Percentiles rank a stretch among this genome's conserved stretches.
phyloP scores from a whole-genome alignment of 2,329 filamentous ascomycete species.

The Cercospora sojina region DNA sequence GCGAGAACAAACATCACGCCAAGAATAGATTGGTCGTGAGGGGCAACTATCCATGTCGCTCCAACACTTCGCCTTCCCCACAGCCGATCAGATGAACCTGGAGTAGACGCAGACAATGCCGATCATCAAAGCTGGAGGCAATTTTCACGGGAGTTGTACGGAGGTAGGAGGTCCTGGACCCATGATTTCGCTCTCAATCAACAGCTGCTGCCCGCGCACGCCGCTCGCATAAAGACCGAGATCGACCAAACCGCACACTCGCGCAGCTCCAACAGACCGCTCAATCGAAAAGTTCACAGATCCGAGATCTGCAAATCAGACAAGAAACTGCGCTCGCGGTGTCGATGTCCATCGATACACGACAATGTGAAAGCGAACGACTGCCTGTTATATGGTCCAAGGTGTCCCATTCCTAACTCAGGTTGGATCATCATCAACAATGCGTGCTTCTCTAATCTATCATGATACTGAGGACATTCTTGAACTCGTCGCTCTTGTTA shows the following conservation, averaged over 20 bases:
- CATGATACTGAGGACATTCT: slow-evolving; percentile 11
- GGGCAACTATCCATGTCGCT: neutral
- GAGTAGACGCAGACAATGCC: neutral
- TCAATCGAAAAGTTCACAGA: neutral
- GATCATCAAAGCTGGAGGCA: neutral
- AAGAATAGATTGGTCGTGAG: neutral
- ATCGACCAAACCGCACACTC: neutral
- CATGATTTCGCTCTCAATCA: neutral
- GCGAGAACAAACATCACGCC: neutral
- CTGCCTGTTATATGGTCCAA: neutral
- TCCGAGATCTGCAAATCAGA: neutral
- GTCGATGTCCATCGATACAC: neutral
- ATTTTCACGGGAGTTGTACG: neutral
- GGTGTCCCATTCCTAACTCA: neutral
- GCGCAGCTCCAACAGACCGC: neutral
- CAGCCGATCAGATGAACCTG: neutral
- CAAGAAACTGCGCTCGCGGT: neutral
- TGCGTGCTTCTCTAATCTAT: slow-evolving; percentile 4
- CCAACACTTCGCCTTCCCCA: neutral
- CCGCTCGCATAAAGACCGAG: neutral
- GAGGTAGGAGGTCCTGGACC: neutral
- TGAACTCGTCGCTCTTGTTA: slow-evolving; percentile 6
- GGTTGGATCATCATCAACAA: neutral
- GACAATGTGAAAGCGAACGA: neutral
- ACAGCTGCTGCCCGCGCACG: neutral